Conservation (phyloP, 306 rosid species). For the Medicago arabica region DNA sequence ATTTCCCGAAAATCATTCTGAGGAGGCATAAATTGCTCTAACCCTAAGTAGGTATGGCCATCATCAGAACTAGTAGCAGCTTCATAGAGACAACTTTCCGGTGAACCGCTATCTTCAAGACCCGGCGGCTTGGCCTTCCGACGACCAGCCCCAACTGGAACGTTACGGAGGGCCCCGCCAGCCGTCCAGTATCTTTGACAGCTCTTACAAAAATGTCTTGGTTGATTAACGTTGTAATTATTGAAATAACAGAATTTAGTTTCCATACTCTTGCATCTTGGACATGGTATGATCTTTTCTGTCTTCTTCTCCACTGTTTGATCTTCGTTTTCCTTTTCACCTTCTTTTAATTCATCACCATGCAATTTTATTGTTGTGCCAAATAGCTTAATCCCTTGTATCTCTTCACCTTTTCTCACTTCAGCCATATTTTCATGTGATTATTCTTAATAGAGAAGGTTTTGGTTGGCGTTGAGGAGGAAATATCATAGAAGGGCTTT, state of each 20-base stretch:
- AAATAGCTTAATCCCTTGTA: constrained; percentile 81
- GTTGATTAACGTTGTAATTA: constrained; percentile 92
- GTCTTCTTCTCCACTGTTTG: constrained; percentile 57
- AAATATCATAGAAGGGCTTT: constrained; percentile 30
- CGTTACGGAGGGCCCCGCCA: constrained; percentile 92
- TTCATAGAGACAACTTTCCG: constrained; percentile 55
- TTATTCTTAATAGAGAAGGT: constrained; percentile 37
- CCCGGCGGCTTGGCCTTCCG: constrained; percentile 68
- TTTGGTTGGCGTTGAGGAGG: constrained; percentile 30
- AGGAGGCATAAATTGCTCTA: constrained; percentile 35
- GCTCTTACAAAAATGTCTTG: constrained; percentile 87
- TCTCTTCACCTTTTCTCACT: constrained; percentile 46
- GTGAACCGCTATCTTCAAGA: constrained; percentile 42
- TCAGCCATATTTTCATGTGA: constrained; percentile 54
- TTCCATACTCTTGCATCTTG: constrained; percentile 94
- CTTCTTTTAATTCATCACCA: constrained; percentile 46
- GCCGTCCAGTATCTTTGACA: constrained; percentile 97
- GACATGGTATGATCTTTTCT: constrained; percentile 82
- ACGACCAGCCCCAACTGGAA: constrained; percentile 82
- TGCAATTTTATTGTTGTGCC: constrained; percentile 70
- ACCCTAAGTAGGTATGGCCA: neutral
- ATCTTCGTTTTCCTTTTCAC: constrained; percentile 40
- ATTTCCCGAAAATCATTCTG: constrained; percentile 55
- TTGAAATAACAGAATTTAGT: constrained; percentile 97
- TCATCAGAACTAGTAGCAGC: constrained; percentile 39